Base-by-base conservation (phyloP, 2,329 filamentous ascomycete genomes). In the Aphanocladium album region DNA sequence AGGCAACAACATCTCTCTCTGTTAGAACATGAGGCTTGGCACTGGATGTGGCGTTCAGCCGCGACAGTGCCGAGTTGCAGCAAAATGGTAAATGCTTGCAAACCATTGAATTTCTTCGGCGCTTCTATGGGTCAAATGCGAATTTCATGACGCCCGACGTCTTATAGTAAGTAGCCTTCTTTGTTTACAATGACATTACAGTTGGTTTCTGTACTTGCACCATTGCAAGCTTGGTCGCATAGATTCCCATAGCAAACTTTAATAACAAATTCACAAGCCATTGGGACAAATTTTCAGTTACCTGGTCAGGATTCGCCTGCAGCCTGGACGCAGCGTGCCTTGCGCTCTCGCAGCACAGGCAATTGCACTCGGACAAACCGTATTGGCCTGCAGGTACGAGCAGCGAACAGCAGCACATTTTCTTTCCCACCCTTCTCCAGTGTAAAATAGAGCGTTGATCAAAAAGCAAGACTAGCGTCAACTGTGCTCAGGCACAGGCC, bases 21-120 rank as follows among this genome's bases (percentile, higher is more conserved):
- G 27, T 25, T 37, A 27, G 55, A 57, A 57, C 55, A 30, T 17
- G 33, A 49, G 23, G 33, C 55, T 57, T 57, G 55, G 55, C 55
- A 39, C 21, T 30, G 33, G 30, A 49, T 43, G 55, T 57, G 55
- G 55, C 55, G 55, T 21, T 41, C 43, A 33, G 23, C 43, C 55
- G 43, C 27, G 43, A 47, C 41, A 57, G 41, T 33, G 19, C 35
- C 19, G 51, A 39, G 37, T 54, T 27, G 25, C 12, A 14, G 23
- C 21, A 30, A 16, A 23, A 35, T 35, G 41, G 8, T 16, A 33
- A 37, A 37, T 35, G 30, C 30, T 1, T 39, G n/a, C 16, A 12
- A 12, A 39, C 16, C 11, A 39, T 30, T 49, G 25, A 33, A 9
- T 16, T 35, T 51, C 21, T 25, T 52, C 50, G 50, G 50, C 33